Base-by-base conservation (phyloP, 257 asterid species). In the Penstemon barbatus region DNA sequence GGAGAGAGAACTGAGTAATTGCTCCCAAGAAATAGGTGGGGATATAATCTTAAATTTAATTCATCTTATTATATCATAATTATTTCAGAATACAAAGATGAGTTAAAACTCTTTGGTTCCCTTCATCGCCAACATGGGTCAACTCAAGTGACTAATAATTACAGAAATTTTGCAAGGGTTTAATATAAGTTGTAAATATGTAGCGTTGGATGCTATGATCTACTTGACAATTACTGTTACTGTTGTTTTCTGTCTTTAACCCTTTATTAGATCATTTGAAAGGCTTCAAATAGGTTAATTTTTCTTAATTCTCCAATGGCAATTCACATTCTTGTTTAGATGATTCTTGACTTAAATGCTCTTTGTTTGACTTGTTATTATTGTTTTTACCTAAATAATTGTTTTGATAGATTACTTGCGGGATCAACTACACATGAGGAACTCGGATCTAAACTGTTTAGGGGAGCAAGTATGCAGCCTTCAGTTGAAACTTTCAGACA, bases 21-120 rank as follows among this genome's bases (percentile, higher is more conserved):
- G 88, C 79, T 70, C 71, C 78, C 95, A 85, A 77, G 96, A 90
- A 89, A 86, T 93, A 88, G 98, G 98, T 93, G 70, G 57, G 64
- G 72, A 45, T 65, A 70, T 75, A 53, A 8, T 46, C 49, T 4
- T 60, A 61, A n/a, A 69, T 57, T 63, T 11, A 57, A 57, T 25
- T 19, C 49, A 11, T 33, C 15, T 36, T 61, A 65, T 44, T 33
- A 15, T 25, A 43, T 25, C 37, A 46, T 75, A 42, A 19, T 50
- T 7, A 65, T 63, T 40, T 68, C 13, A 41, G 6, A 4, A 6
- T 44, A n/a, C 50, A 25, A 25, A 38, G n/a, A 36, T 37, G 42
- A 8, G 9, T 18, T 0, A 50, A 57, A 65, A 58, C 6, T 39
- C 10, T 13, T 53, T 57, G 13, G 65, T 62, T 57, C 52, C 13